phyloP scores from a whole-genome alignment of 495 filamentous ascomycete species.

The Annulohypoxylon stygium region DNA sequence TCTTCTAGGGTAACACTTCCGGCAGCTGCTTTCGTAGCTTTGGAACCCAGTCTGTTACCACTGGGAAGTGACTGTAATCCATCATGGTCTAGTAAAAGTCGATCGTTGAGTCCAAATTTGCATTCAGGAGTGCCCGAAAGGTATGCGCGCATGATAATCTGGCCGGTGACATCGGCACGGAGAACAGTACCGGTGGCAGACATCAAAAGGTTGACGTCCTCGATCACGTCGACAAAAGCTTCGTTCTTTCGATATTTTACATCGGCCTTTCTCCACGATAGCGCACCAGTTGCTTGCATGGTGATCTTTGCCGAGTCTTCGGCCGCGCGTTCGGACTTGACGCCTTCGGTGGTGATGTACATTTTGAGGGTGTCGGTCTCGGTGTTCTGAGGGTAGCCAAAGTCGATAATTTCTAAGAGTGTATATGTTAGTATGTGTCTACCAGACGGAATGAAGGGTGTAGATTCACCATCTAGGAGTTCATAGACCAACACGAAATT shows the following conservation, averaged over 20 bases:
- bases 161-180: constrained; percentile 95
- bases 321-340: constrained; percentile 92
- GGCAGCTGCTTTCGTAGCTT: constrained; percentile 93
- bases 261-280: constrained; percentile 96
- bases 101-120: constrained; percentile 99
- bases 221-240: constrained; percentile 98
- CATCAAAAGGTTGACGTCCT: constrained; percentile 99
- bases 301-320: constrained; percentile 97
- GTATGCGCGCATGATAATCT: constrained; percentile 99
- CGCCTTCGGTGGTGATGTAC: constrained; percentile 99
- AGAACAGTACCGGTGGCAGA: constrained; percentile 95
- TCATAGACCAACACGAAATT: constrained; percentile 99
- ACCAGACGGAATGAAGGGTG: neutral
- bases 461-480: constrained; percentile 84
- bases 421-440: constrained; percentile 13
- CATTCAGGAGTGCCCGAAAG: constrained; percentile 97
- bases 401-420: constrained; percentile 91
- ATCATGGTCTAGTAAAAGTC: constrained; percentile 88
- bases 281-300: constrained; percentile 97
- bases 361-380: constrained; percentile 99
- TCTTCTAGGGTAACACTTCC: constrained; percentile 97
- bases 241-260: constrained; percentile 99
- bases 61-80: constrained; percentile 72
- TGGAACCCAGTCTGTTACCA: constrained; percentile 78
- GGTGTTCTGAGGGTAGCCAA: constrained; percentile 99